Evolutionary conservation across 2,329 filamentous ascomycete genomes (phyloP), one percentile per base, ranked within the genome.

Genomic region (Nothopassalora personata): DNA sequence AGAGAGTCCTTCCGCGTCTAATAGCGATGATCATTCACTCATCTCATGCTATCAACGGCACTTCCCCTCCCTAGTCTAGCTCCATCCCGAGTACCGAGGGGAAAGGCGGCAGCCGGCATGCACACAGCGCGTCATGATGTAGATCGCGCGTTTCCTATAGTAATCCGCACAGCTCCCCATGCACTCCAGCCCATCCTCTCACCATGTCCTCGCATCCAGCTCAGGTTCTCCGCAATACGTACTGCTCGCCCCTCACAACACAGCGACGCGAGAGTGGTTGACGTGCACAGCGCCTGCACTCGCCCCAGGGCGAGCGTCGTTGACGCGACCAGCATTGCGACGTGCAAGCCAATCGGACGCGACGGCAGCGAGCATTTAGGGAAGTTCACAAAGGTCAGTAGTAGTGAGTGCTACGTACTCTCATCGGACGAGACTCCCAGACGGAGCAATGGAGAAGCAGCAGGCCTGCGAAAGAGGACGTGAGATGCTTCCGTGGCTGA

Each of bases 141-240:
- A 19, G 46, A 49, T 49, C 19, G 5, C 19, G 28, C n/a, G 27
- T 51, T 4, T 27, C 5, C 9, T 4, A 18, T 23, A 49, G 27
- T 51, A 4, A 31, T 34, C 49, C 34, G n/a, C 30, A 10, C 33
- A 51, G 49, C 49, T 31, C 30, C 49, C 49, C n/a, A 19, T 30
- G n/a, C 49, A 51, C n/a, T 30, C n/a, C 30, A 19, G 7, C 30
- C 1, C 30, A 51, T 34, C 30, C 49, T 34, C 30, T 28, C 30
- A 51, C 28, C 30, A 51, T 51, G 49, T 51, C 49, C 49, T 34
- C 34, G 28, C 30, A 31, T 51, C 33, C 49, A 31, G 49, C 49
- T n/a, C 30, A 30, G 49, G 28, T 51, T 31, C 49, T 51, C 49
- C 49, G 49, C 49, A 51, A 34, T 51, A 51, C 49, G 49, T 51